Percentiles rank a stretch among this genome's conserved stretches.
Evolutionary conservation across 164 flowering plant genomes (phyloP).

Genomic region (Vitis labrusca): DNA sequence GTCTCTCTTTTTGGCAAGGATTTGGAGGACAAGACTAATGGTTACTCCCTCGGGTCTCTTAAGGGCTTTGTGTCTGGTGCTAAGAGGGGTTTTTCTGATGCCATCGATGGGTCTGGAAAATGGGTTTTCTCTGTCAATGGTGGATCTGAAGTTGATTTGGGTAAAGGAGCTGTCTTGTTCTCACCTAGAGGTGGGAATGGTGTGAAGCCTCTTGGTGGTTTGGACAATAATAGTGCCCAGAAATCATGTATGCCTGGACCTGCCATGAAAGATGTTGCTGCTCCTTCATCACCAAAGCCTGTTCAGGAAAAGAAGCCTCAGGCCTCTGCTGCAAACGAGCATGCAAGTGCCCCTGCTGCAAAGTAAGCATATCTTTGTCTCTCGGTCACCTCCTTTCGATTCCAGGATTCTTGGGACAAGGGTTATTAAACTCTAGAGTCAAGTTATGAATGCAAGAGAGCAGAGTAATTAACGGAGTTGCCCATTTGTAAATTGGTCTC

Average conservation of each 20-base stretch:
- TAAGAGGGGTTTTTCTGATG: constrained; percentile 41
- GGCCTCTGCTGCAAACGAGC: constrained; percentile 24
- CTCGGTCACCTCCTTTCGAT: neutral
- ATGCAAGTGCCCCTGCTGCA: constrained; percentile 42
- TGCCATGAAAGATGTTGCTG: constrained; percentile 22
- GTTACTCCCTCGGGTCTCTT: constrained; percentile 14
- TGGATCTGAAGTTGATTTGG: constrained; percentile 34
- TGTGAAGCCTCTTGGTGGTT: constrained; percentile 8
- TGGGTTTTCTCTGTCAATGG: constrained; percentile 29
- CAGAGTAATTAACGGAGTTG: too few relatives aligned
- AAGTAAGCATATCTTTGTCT: constrained; percentile 31
- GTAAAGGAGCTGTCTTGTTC: constrained; percentile 18
- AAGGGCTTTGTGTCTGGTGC: constrained; percentile 25
- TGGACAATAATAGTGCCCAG: constrained; percentile 3
- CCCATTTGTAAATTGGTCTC: too few relatives aligned
- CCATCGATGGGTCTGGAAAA: constrained; percentile 25
- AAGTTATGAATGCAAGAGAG: too few relatives aligned
- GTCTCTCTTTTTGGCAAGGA: constrained; percentile 29
- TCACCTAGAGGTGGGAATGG: constrained; percentile 21
- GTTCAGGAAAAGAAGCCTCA: constrained; percentile 34
- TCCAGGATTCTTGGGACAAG: too few relatives aligned
- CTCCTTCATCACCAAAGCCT: constrained; percentile 26
- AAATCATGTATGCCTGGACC: constrained; percentile 5
- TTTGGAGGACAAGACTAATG: constrained; percentile 18
- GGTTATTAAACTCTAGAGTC: too few relatives aligned